phyloP scores from a whole-genome alignment of 768 basidiomycete species.

The Suillus americanus region DNA sequence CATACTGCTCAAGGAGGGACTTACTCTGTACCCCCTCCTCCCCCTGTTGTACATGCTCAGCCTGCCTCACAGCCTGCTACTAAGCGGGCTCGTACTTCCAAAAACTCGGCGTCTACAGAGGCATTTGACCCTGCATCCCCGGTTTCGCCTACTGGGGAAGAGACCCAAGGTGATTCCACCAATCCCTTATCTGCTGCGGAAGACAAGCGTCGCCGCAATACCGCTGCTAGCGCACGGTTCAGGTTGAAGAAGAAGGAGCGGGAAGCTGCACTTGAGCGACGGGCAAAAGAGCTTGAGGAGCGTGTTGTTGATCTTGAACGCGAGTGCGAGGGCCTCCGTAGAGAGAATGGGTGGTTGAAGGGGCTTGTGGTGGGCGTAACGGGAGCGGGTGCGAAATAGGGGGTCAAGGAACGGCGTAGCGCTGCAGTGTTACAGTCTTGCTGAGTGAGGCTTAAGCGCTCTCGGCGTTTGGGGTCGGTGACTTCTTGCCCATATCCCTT shows the following conservation, averaged over 20 bases:
- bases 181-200: slow-evolving; percentile 57
- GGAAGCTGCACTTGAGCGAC: slow-evolving; percentile 83
- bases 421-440: not conserved
- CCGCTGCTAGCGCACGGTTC: slow-evolving; percentile 91
- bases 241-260: slow-evolving; percentile 95
- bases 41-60: slow-evolving; percentile 14
- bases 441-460: not conserved
- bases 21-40: slow-evolving; percentile 19
- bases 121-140: slow-evolving; percentile 18
- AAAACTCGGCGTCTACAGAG: slow-evolving; percentile 39
- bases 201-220: slow-evolving; percentile 93
- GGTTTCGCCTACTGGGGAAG: slow-evolving; percentile 28
- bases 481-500: not conserved
- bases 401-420: not conserved
- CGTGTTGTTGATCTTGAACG: slow-evolving; percentile 82
- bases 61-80: slow-evolving; percentile 34
- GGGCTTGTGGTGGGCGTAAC: slow-evolving; percentile 88
- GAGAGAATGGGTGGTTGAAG: slow-evolving; percentile 93
- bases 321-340: slow-evolving; percentile 84
- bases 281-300: slow-evolving; percentile 80
- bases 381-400: slow-evolving; percentile 32
- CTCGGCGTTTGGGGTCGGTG: not conserved
- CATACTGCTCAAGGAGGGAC: slow-evolving; percentile 41
- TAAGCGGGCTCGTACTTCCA: slow-evolving; percentile 61
- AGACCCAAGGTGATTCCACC: slow-evolving; percentile 17